These are phyloP conservation scores for Curvularia eragrostidis DNA, from an alignment of 2,329 filamentous ascomycete genomes.

Conservation along the genomic window DNA sequence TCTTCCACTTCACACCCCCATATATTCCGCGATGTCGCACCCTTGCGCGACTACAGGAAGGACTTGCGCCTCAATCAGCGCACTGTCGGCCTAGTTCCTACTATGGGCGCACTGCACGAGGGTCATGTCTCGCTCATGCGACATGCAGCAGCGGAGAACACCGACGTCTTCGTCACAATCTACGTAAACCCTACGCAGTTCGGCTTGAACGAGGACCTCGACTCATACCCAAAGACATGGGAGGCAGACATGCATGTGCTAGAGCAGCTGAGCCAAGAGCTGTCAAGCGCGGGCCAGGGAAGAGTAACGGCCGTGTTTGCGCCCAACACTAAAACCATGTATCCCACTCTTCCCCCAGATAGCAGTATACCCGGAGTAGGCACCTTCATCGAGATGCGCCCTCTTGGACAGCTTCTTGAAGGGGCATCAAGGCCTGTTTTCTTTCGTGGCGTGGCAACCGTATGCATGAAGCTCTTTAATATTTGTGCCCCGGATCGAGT, in stretches of 20 bases:
- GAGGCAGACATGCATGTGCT: conserved; percentile 74
- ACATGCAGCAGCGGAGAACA: conserved; percentile 81
- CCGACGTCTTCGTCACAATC: conserved; percentile 86
- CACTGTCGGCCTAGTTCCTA: conserved; percentile 87
- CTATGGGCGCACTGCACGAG: conserved; percentile 95
- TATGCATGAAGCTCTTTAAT: conserved; percentile 94
- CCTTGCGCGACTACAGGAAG: conserved; percentile 72
- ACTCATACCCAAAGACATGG: conserved; percentile 91
- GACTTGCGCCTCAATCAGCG: conserved; percentile 70
- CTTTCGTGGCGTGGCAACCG: conserved; percentile 93
- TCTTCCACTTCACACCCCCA: conserved; percentile 57
- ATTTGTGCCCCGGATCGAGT: conserved; percentile 78
- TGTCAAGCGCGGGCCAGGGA: conserved; percentile 64
- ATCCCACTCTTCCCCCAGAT: conserved; percentile 78
- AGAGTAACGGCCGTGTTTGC: conserved; percentile 84
- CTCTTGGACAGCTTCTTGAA: conserved; percentile 80
- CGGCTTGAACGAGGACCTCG: conserved; percentile 84
- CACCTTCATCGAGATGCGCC: conserved; percentile 90
- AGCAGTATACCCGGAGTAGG: conserved; percentile 77
- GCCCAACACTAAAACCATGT: conserved; percentile 83
- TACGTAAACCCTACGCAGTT: conserved; percentile 99
- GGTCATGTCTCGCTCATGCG: conserved; percentile 89
- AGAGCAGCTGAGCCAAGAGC: conserved; percentile 70
- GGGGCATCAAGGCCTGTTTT: conserved; percentile 88
- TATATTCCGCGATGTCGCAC: conserved; percentile 76